phyloP scores from a whole-genome alignment of 2,329 filamentous ascomycete species.

The Apiospora kogelbergensis region DNA sequence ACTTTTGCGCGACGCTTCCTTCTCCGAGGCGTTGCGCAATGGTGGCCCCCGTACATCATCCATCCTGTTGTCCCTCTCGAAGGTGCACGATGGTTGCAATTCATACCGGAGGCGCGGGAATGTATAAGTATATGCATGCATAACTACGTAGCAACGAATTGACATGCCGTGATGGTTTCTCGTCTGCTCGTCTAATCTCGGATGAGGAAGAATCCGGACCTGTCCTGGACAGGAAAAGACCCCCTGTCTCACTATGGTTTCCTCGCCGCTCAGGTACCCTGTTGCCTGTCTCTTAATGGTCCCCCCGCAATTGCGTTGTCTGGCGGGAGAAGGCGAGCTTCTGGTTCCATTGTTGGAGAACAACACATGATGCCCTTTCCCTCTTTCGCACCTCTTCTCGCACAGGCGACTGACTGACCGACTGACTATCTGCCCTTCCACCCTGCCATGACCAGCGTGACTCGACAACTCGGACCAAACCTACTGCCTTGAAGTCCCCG shows the following conservation, averaged over 20 bases:
- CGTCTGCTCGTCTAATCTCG: neutral
- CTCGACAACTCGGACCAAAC: neutral
- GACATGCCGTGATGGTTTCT: neutral
- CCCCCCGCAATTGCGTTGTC: neutral
- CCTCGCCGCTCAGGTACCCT: neutral
- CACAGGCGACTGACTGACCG: neutral
- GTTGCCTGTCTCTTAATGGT: neutral
- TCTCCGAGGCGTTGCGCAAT: slow-evolving; percentile 23
- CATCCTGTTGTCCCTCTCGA: neutral
- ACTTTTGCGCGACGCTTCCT: slow-evolving; percentile 21
- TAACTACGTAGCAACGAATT: neutral
- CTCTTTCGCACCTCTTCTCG: neutral
- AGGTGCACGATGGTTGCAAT: neutral
- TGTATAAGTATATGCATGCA: no score
- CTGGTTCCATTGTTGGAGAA: neutral
- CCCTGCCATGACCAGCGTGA: neutral
- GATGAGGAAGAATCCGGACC: neutral
- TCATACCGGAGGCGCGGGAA: no score
- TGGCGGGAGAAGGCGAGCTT: neutral
- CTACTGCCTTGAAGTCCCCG: neutral
- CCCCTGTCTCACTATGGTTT: slow-evolving; percentile 5
- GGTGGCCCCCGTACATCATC: slow-evolving; percentile 30
- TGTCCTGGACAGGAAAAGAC: neutral
- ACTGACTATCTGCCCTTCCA: neutral
- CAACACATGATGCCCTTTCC: neutral